Conservation (phyloP, 2,329 filamentous ascomycete species). For the Trichoderma brevicompactum region DNA sequence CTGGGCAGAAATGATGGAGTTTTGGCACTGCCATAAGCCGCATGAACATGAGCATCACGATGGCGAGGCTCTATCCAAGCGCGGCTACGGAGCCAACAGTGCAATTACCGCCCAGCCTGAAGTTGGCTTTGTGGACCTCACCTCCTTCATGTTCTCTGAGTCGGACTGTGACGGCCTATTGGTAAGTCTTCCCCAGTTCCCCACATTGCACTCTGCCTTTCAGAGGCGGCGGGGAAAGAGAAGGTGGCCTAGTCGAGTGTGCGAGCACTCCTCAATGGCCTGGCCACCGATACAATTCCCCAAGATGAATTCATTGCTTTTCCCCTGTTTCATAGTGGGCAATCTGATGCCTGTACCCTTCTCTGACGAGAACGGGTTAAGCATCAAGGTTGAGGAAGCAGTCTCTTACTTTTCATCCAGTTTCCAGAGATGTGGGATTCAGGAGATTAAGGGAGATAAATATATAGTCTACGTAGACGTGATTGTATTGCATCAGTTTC, state of each 20-base stretch:
- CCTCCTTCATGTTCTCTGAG: slow-evolving; percentile 72
- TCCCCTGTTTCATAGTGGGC: slow-evolving; percentile 35
- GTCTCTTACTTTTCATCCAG: slow-evolving; percentile 51
- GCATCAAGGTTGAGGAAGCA: slow-evolving; percentile 38
- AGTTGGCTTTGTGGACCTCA: slow-evolving; percentile 79
- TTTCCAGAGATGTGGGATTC: slow-evolving; percentile 54
- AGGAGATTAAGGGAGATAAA: slow-evolving; percentile 59
- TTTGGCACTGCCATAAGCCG: slow-evolving; percentile 99
- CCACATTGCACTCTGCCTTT: neutral
- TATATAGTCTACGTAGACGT: slow-evolving; percentile 30
- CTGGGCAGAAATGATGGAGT: slow-evolving; percentile 99
- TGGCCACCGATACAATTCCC: slow-evolving; percentile 72
- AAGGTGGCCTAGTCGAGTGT: slow-evolving; percentile 61
- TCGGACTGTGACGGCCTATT: slow-evolving; percentile 61
- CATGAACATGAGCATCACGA: slow-evolving; percentile 53
- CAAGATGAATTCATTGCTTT: slow-evolving; percentile 53
- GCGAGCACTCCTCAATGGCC: slow-evolving; percentile 53
- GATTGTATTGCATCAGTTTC: neutral
- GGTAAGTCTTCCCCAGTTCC: slow-evolving; percentile 40
- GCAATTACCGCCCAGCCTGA: slow-evolving; percentile 68
- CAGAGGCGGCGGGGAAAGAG: slow-evolving; percentile 51
- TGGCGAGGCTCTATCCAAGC: slow-evolving; percentile 57
- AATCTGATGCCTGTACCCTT: slow-evolving; percentile 44
- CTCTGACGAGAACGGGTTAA: slow-evolving; percentile 48
- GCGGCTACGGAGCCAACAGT: slow-evolving; percentile 84